A percentile compares a stretch with the other conserved stretches of the same genome.
Evolutionary conservation across 2,329 filamentous ascomycete species (phyloP).

Genomic region (Ophiostoma fasciatum): DNA sequence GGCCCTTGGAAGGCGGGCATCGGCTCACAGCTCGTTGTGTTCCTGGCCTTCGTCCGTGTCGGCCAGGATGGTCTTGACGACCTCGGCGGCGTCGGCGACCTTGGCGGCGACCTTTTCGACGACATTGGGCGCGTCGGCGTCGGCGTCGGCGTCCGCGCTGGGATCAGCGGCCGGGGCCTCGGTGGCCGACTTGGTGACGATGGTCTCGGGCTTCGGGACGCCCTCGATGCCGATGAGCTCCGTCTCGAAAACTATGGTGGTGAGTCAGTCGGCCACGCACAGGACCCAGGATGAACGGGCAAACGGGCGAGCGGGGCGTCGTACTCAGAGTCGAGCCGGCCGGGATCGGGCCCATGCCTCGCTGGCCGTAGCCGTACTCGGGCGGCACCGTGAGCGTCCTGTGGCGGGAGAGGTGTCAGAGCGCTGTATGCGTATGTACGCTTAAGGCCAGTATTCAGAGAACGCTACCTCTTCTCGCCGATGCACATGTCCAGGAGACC

Average conservation of each 20-base stretch:
- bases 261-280: background rate
- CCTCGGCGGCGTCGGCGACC: constrained; percentile 34
- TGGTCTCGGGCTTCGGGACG: constrained; percentile 38
- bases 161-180: constrained; percentile 17
- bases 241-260: constrained; percentile 42
- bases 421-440: background rate
- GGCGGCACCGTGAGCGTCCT: constrained; percentile 82
- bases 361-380: constrained; percentile 65
- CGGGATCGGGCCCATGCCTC: constrained; percentile 68
- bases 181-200: constrained; percentile 25
- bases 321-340: constrained; percentile 60
- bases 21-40: constrained; percentile 47
- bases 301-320: constrained; percentile 13
- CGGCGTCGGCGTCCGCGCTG: constrained; percentile 20
- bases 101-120: constrained; percentile 32
- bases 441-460: background rate
- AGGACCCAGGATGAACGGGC: too few species aligned
- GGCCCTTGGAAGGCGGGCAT: too few species aligned
- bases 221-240: constrained; percentile 75
- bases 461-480: constrained; percentile 58
- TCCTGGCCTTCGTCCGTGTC: constrained; percentile 41
- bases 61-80: constrained; percentile 34
- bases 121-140: constrained; percentile 33
- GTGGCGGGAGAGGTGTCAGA: background rate
- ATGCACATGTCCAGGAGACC: constrained; percentile 89